Conservation (phyloP, 768 basidiomycete species). For the Trametes cinnabarina region DNA sequence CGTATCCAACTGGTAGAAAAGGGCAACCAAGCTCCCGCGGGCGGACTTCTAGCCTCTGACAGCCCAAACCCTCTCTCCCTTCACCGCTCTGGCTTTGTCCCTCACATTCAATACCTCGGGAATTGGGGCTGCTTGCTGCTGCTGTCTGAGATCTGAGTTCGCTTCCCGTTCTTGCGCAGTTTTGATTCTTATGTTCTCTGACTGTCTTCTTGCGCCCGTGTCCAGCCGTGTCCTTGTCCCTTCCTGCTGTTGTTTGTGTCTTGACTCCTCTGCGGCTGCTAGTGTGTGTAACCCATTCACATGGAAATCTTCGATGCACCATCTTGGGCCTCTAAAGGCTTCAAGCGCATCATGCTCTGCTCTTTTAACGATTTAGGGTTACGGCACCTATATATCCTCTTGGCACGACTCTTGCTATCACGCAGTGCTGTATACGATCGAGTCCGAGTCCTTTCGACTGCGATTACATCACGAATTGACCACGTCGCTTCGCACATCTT, state of each 20-base stretch:
- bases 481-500: no score
- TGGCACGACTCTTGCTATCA: neutral
- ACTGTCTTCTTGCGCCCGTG: neutral
- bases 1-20: slow-evolving; percentile 3
- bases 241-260: slow-evolving; percentile 1
- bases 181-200: neutral
- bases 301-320: neutral
- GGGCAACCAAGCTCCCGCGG: slow-evolving; percentile 6
- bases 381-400: neutral
- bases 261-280: neutral
- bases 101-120: neutral
- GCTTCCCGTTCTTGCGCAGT: slow-evolving; percentile 5
- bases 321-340: slow-evolving; percentile 1
- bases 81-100: neutral
- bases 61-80: neutral
- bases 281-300: neutral
- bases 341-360: neutral
- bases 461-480: no score
- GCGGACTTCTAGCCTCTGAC: neutral
- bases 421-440: neutral
- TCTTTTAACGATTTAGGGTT: neutral
- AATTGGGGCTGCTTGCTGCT: neutral
- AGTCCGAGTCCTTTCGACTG: no score
- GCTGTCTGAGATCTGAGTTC: slow-evolving; percentile 3
- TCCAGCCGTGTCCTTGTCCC: neutral